A percentile compares a stretch with the other conserved stretches of the same genome.
Conservation (phyloP, 2,329 filamentous ascomycete genomes). For the Setomelanomma holmii region DNA sequence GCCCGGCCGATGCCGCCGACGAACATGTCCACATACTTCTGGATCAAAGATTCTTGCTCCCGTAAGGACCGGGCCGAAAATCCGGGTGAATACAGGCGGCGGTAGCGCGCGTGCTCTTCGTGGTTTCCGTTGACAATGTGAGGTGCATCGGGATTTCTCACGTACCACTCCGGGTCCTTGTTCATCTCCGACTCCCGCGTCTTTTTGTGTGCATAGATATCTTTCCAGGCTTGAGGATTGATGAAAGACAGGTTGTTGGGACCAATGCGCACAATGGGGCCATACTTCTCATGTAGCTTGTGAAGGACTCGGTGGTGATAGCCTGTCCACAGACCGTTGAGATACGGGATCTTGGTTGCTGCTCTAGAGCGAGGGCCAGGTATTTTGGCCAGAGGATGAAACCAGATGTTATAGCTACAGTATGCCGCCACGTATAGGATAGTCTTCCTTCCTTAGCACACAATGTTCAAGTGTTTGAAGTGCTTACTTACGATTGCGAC, state of each 20-base stretch:
- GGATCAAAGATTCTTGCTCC: slow-evolving; percentile 42
- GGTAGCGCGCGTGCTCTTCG: slow-evolving; percentile 34
- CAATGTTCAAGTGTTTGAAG: too few species aligned
- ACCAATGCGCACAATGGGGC: slow-evolving; percentile 15
- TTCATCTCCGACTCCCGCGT: not conserved
- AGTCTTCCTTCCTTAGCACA: not conserved
- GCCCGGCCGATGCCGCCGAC: slow-evolving; percentile 40
- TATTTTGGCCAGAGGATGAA: not conserved
- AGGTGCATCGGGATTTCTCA: not conserved
- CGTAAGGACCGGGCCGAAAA: slow-evolving; percentile 44
- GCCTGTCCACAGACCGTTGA: not conserved
- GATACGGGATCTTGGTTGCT: not conserved
- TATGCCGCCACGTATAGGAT: not conserved
- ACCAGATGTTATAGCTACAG: not conserved
- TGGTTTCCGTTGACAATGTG: not conserved
- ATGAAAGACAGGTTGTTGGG: slow-evolving; percentile 17
- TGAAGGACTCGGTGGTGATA: not conserved
- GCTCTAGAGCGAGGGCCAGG: not conserved
- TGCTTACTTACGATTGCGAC: too few species aligned
- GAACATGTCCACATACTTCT: slow-evolving; percentile 46
- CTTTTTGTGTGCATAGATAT: slow-evolving; percentile 14
- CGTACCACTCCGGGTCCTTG: not conserved
- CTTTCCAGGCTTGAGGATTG: slow-evolving; percentile 12
- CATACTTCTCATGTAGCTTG: slow-evolving; percentile 18
- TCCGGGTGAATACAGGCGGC: slow-evolving; percentile 40